Percentiles rank a stretch among this genome's conserved stretches.
Conservation (phyloP, 2,329 filamentous ascomycete species). For the Diaporthe sp. region DNA sequence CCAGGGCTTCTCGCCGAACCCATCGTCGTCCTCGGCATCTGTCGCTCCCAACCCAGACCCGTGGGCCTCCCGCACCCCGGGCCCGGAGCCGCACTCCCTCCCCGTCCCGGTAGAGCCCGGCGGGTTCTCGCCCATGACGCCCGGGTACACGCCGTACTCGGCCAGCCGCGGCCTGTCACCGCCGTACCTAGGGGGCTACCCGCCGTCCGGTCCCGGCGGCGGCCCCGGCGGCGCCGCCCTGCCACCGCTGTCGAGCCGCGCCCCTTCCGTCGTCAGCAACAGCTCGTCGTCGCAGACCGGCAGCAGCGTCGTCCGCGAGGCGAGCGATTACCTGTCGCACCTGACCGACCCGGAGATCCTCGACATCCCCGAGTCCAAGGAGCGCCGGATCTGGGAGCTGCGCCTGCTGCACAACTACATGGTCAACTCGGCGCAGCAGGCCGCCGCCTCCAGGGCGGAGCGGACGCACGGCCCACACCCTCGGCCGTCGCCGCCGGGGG, state of each 20-base stretch:
- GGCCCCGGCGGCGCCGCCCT: background rate
- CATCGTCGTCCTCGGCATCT: constrained; percentile 5
- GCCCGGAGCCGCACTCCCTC: background rate
- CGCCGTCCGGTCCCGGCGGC: no score
- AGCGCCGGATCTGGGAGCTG: constrained; percentile 53
- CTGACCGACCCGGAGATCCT: constrained; percentile 39
- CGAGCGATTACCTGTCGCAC: constrained; percentile 40
- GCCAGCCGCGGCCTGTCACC: constrained; percentile 2
- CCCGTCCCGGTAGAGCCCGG: constrained; percentile 15
- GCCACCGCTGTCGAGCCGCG: constrained; percentile 5
- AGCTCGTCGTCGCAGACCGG: constrained; percentile 14
- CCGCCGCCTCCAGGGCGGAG: constrained; percentile 35
- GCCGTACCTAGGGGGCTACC: background rate
- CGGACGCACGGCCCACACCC: constrained; percentile 39
- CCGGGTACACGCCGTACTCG: constrained; percentile 12
- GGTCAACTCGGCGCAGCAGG: constrained; percentile 47
- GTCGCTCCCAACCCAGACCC: background rate
- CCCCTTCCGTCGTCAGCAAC: constrained; percentile 23
- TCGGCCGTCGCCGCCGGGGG: constrained; percentile 36
- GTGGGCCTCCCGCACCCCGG: background rate
- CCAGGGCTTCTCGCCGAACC: constrained; percentile 40
- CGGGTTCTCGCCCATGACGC: background rate
- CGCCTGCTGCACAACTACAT: constrained; percentile 52
- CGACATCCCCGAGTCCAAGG: constrained; percentile 50
- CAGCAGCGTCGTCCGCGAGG: constrained; percentile 37